phyloP scores from a whole-genome alignment of 1,284 basidiomycete genomes.

The Termitomyces sp. region DNA sequence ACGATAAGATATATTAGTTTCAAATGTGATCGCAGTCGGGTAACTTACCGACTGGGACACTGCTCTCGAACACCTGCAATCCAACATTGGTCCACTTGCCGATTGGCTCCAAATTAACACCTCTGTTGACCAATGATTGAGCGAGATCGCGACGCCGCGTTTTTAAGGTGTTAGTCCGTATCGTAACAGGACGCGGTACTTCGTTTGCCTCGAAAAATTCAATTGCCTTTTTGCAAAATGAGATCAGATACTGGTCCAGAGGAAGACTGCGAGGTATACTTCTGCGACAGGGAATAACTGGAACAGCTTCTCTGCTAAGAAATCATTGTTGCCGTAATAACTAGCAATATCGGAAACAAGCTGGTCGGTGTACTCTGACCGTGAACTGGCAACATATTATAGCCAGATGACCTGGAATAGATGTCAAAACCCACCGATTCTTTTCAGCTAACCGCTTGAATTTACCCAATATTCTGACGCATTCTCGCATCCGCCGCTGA shows the following conservation, averaged over 20 bases:
- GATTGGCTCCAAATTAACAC: conserved; percentile 95
- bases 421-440: conserved; percentile 56
- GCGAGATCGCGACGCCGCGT: conserved; percentile 93
- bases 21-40: neutral
- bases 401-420: neutral
- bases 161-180: conserved; percentile 95
- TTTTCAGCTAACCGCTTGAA: conserved; percentile 67
- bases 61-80: conserved; percentile 95
- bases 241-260: conserved; percentile 3
- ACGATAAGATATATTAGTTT: neutral
- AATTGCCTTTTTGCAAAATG: conserved; percentile 62
- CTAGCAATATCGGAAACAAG: conserved; percentile 84
- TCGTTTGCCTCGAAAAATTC: conserved; percentile 99
- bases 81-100: conserved; percentile 99
- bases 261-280: conserved; percentile 38
- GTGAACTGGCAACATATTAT: conserved; percentile 46
- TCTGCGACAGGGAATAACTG: conserved; percentile 91
- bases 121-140: conserved; percentile 91
- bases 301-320: conserved; percentile 92
- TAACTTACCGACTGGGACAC: conserved; percentile 80
- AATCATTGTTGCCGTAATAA: conserved; percentile 98
- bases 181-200: conserved; percentile 93
- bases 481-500: conserved; percentile 86
- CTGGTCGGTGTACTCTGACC: conserved; percentile 89
- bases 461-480: conserved; percentile 75